Percentiles rank a stretch among this genome's conserved stretches.
Evolutionary conservation across 192 early-diverging fungal genomes (phyloP).

Genomic region (Entomortierella lignicola): DNA sequence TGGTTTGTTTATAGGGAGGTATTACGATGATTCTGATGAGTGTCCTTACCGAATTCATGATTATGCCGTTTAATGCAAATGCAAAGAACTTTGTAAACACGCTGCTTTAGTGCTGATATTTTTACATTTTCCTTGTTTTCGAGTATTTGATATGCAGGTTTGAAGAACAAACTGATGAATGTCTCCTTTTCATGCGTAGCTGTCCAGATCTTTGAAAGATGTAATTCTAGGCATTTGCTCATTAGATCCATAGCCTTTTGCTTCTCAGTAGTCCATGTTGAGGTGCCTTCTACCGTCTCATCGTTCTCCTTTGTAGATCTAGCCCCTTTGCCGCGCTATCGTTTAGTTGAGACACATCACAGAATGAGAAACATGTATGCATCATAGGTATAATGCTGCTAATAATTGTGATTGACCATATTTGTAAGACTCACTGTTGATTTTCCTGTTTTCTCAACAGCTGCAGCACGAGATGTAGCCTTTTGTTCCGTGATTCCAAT

Average conservation of each 20-base stretch:
- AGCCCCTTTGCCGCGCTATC: constrained; percentile 54
- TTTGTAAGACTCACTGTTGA: constrained; percentile 4
- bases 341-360: background rate
- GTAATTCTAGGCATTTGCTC: constrained; percentile 63
- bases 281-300: constrained; percentile 48
- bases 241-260: constrained; percentile 66
- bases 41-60: constrained; percentile 70
- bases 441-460: constrained; percentile 46
- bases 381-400: background rate
- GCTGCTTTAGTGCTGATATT: constrained; percentile 64
- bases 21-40: background rate
- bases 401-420: background rate
- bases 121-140: constrained; percentile 83
- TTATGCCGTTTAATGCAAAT: constrained; percentile 85
- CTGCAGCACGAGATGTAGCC: constrained; percentile 55
- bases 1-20: no score
- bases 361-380: no score
- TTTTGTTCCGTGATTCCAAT: constrained; percentile 74
- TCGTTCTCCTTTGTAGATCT: constrained; percentile 18
- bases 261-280: constrained; percentile 72
- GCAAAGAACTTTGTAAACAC: constrained; percentile 76
- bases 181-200: constrained; percentile 75
- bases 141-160: constrained; percentile 80
- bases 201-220: constrained; percentile 78
- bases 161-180: constrained; percentile 80